Base-by-base conservation (phyloP, 2,329 filamentous ascomycete genomes). In the Phoma sp. region DNA sequence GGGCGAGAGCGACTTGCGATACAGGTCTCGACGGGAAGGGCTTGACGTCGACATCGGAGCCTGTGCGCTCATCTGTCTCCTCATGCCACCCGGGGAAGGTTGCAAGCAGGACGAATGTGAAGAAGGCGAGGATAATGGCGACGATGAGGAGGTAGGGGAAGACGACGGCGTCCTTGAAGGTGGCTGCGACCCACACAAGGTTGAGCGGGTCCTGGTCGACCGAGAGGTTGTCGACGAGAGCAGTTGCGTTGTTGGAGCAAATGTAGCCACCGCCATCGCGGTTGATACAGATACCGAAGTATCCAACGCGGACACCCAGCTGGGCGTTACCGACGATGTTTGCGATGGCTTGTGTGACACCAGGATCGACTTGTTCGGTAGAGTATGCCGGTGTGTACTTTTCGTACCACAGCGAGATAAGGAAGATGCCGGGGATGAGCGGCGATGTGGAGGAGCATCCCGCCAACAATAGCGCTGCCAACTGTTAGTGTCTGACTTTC, bases 141-240 rank as follows among this genome's bases (percentile, higher is more conserved):
- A 99, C 93, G 81, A 99, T 99, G 90, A 99, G 88, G 19, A 99
- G 81, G 73, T 98, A 99, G 9, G 95, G 95, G 74, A 99, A 99
- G 39, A 99, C 94, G 74, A 99, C 95, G 78, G 93, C 94, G 76
- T 98, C 92, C 77, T 98, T 98, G 81, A 99, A 99, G 64, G 96
- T 96, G 67, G 89, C 88, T 22, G 95, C 94, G 51, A 99, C 86
- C 95, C 94, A 99, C 69, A 99, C 93, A 70, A 99, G 81, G 76
- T 99, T 99, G 71, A 99, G 82, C 35, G 95, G 95, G 78, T 99
- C 95, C 77, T 97, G 91, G 71, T 97, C 92, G 37, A 96, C 86
- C 19, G 85, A 88, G 38, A 98, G 85, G 77, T 96, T 89, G 75
- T 95, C 90, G 33, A 95, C 94, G 43, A 99, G 84, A 2, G 92